These are phyloP conservation scores for Pugionium cornutum DNA, from an alignment of 345 rosid genomes.

Conservation along the genomic window DNA sequence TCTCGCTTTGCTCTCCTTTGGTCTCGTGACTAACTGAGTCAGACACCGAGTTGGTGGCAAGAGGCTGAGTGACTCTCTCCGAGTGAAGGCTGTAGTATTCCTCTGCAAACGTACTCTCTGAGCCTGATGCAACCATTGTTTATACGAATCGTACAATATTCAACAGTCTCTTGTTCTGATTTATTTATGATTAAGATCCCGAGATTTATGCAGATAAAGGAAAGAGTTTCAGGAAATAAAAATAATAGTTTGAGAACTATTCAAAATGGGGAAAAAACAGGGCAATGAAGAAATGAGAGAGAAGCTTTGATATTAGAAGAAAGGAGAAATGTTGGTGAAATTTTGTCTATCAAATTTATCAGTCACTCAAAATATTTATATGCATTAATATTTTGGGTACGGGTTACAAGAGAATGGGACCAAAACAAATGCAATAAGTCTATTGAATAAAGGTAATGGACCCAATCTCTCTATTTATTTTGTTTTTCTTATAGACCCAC, in stretches of 20 bases:
- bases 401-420: conserved; percentile 32
- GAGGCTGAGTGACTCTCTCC: conserved; percentile 17
- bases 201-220: neutral
- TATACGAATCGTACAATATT: conserved; percentile 7
- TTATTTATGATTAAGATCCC: conserved; percentile 24
- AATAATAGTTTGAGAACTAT: conserved; percentile 11
- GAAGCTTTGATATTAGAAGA: conserved; percentile 11
- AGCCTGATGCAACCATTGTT: conserved; percentile 30
- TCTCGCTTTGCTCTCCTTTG: conserved; percentile 24
- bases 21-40: conserved; percentile 14
- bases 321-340: conserved; percentile 14
- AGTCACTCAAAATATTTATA: conserved; percentile 42
- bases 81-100: conserved; percentile 24
- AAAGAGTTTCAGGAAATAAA: conserved; percentile 1
- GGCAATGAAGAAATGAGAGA: conserved; percentile 27
- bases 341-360: conserved; percentile 25
- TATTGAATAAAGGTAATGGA: conserved; percentile 42
- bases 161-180: conserved; percentile 15
- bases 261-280: conserved; percentile 27
- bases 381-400: conserved; percentile 28
- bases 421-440: conserved; percentile 34
- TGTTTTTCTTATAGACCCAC: conserved; percentile 1
- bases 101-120: conserved; percentile 11
- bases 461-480: conserved; percentile 31
- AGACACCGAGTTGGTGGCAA: conserved; percentile 17